These are phyloP conservation scores for Suillus ampliporus DNA, from an alignment of 768 basidiomycete species.

Conservation along the genomic window DNA sequence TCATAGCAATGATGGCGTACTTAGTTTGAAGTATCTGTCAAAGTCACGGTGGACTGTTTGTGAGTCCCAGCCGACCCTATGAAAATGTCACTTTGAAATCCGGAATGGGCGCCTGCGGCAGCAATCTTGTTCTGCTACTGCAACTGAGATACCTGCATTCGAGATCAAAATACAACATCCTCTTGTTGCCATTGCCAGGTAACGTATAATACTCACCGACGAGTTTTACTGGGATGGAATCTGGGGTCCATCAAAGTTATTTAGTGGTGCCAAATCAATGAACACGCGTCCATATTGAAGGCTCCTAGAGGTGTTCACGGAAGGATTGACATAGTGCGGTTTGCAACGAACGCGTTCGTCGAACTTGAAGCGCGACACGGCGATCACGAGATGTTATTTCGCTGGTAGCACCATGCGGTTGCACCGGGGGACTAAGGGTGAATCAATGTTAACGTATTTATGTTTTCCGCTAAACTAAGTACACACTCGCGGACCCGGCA, in stretches of 20 bases:
- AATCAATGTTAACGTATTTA: constrained; percentile 6
- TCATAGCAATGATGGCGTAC: background rate
- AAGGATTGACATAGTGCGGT: too few relatives aligned
- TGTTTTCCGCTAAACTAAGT: background rate
- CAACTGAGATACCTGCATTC: background rate
- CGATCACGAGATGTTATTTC: background rate
- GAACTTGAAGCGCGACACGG: background rate
- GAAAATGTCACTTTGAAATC: background rate
- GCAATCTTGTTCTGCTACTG: background rate
- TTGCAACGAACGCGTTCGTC: background rate
- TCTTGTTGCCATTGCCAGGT: background rate
- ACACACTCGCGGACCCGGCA: constrained; percentile 1
- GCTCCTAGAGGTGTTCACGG: too few relatives aligned
- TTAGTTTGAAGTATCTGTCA: background rate
- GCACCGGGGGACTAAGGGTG: background rate
- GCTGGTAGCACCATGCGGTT: background rate
- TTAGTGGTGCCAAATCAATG: background rate
- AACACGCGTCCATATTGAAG: too few relatives aligned
- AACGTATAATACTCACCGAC: background rate
- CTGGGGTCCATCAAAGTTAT: background rate
- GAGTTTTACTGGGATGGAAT: too few relatives aligned
- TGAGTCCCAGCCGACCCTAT: background rate
- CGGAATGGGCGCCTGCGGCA: background rate
- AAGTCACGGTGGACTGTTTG: background rate
- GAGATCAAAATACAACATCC: background rate